Conservation (phyloP, 225 moss, liverwort and hornwort species). For the Antitrichia curtipendula region DNA sequence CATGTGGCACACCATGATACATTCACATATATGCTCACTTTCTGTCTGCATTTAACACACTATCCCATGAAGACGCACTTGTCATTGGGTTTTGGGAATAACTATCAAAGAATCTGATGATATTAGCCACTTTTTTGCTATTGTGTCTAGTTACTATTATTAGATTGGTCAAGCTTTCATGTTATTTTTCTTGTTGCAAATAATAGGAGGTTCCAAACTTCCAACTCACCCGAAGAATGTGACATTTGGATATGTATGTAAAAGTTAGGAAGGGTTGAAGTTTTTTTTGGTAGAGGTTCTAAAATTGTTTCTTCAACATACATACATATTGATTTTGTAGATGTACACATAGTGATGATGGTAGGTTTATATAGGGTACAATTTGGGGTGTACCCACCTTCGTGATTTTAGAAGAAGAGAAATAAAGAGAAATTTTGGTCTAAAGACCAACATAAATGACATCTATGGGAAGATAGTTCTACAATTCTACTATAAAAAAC, state of each 20-base stretch:
- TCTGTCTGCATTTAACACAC: background rate
- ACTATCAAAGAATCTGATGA: background rate
- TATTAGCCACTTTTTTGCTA: background rate
- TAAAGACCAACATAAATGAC: fast-evolving
- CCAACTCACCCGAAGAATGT: background rate
- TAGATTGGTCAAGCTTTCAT: background rate
- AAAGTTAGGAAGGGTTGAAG: background rate
- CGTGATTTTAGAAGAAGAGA: no score
- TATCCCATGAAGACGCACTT: background rate
- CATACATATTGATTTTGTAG: background rate
- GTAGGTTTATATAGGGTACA: fast-evolving
- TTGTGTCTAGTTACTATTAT: background rate
- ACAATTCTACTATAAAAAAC: background rate
- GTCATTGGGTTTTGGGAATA: background rate
- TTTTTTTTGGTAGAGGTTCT: background rate
- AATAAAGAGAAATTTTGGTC: no score
- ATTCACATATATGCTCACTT: background rate
- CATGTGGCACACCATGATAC: background rate
- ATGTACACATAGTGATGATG: background rate
- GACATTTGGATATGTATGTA: background rate
- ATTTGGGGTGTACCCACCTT: background rate
- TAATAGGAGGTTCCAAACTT: background rate
- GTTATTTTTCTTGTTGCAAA: background rate
- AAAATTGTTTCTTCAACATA: background rate
- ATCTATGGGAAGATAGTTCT: background rate